phyloP scores from a whole-genome alignment of 345 rosid genomes.

The Dipteronia sinensis region DNA sequence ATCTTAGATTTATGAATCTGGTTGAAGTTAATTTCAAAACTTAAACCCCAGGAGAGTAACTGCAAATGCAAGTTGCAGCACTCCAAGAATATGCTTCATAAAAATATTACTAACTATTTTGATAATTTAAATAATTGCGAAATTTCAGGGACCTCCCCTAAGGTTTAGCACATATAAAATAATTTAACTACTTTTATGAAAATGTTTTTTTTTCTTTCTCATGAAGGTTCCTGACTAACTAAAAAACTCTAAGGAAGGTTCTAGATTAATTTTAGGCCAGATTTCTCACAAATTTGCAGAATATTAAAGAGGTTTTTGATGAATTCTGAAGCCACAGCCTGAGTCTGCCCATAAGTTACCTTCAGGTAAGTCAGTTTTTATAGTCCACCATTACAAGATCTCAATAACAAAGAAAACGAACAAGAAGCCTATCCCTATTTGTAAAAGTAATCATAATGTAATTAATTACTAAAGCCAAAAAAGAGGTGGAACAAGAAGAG shows the following conservation, averaged over 20 bases:
- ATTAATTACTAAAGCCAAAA: background rate
- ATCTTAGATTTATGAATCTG: background rate
- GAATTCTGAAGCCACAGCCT: background rate
- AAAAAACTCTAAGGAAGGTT: background rate
- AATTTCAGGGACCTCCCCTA: background rate
- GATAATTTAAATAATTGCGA: background rate
- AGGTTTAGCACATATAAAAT: background rate
- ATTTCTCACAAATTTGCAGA: background rate
- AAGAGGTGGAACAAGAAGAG: background rate
- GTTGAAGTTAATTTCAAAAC: background rate
- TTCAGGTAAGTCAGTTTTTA: background rate
- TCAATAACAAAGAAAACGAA: background rate
- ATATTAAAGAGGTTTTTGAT: background rate
- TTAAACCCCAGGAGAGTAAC: conserved; percentile 7
- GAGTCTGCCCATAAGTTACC: background rate
- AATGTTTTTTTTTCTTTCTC: background rate
- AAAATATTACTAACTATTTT: background rate
- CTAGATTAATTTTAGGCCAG: background rate
- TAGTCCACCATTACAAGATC: background rate
- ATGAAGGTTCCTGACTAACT: background rate
- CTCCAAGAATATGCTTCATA: background rate
- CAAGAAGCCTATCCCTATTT: conserved; percentile 3
- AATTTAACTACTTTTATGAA: too few species aligned
- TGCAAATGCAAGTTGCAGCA: background rate
- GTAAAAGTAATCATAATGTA: background rate